phyloP scores from a whole-genome alignment of 768 basidiomycete species.

The Pisolithus albus region DNA sequence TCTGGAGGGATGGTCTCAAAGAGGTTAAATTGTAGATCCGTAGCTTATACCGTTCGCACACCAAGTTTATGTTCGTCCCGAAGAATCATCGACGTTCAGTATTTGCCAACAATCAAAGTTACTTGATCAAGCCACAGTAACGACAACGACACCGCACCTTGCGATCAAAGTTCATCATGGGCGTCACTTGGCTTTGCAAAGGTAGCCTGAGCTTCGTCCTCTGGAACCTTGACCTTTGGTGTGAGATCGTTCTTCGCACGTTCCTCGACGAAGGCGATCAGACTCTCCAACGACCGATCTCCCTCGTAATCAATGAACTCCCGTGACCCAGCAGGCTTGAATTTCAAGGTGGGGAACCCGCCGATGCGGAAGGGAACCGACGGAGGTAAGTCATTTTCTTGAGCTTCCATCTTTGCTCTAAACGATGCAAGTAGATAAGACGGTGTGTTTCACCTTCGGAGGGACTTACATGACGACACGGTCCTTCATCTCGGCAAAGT shows the following conservation, averaged over 20 bases:
- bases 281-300: constrained; percentile 79
- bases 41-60: constrained; percentile 5
- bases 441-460: background rate
- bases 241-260: constrained; percentile 69
- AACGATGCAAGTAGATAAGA: constrained; percentile 6
- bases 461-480: constrained; percentile 64
- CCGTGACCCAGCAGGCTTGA: constrained; percentile 82
- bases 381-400: constrained; percentile 91
- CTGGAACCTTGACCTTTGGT: constrained; percentile 21
- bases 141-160: background rate
- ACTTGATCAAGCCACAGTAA: constrained; percentile 14
- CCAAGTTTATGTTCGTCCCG: constrained; percentile 3
- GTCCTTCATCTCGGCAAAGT: constrained; percentile 70
- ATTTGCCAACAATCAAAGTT: constrained; percentile 16
- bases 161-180: constrained; percentile 26
- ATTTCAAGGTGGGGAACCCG: constrained; percentile 95
- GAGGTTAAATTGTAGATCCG: constrained; percentile 55
- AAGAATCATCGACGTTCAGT: constrained; percentile 12
- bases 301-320: constrained; percentile 94
- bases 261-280: constrained; percentile 78
- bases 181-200: constrained; percentile 20
- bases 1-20: constrained; percentile 95
- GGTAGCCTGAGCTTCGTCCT: constrained; percentile 18
- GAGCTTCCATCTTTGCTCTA: constrained; percentile 94
- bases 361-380: constrained; percentile 79